Percentiles rank a stretch among this genome's conserved stretches.
Evolutionary conservation across 371 early-diverging fungal species (phyloP).

Genomic region (Apophysomyces ossiformis): DNA sequence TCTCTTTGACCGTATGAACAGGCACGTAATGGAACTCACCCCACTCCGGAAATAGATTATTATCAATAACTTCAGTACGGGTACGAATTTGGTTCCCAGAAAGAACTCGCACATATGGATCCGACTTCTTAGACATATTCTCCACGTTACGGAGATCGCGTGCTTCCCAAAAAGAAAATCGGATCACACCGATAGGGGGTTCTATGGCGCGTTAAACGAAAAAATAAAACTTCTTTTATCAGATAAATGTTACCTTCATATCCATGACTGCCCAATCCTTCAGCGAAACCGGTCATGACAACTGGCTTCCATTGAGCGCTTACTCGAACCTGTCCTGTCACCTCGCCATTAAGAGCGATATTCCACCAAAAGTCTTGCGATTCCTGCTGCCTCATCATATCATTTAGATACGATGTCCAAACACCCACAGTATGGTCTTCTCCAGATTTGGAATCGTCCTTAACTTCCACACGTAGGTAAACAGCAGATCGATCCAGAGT

Average conservation of each 20-base stretch:
- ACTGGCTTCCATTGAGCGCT: conserved; percentile 65
- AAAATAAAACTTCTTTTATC: background rate
- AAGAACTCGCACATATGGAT: conserved; percentile 80
- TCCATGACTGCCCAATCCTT: conserved; percentile 43
- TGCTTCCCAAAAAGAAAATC: conserved; percentile 76
- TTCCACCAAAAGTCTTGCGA: conserved; percentile 54
- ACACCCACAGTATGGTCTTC: conserved; percentile 44
- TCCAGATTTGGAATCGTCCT: conserved; percentile 38
- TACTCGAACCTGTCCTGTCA: conserved; percentile 43
- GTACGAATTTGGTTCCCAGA: conserved; percentile 64
- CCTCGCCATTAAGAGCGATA: conserved; percentile 25
- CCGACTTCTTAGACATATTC: conserved; percentile 66
- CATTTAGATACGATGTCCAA: conserved; percentile 41
- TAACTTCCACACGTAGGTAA: conserved; percentile 37
- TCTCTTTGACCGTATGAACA: conserved; percentile 68
- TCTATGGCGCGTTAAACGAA: conserved; percentile 26
- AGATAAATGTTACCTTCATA: conserved; percentile 33
- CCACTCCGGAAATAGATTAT: conserved; percentile 85
- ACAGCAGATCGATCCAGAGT: conserved; percentile 48
- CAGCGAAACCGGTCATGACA: conserved; percentile 43
- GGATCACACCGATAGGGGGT: conserved; percentile 81
- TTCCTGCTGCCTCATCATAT: conserved; percentile 42
- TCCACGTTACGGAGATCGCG: conserved; percentile 71
- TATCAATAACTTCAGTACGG: conserved; percentile 72
- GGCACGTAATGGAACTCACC: conserved; percentile 80